phyloP scores from a whole-genome alignment of 2,329 filamentous ascomycete species.

The Hymenoscyphus scutula region DNA sequence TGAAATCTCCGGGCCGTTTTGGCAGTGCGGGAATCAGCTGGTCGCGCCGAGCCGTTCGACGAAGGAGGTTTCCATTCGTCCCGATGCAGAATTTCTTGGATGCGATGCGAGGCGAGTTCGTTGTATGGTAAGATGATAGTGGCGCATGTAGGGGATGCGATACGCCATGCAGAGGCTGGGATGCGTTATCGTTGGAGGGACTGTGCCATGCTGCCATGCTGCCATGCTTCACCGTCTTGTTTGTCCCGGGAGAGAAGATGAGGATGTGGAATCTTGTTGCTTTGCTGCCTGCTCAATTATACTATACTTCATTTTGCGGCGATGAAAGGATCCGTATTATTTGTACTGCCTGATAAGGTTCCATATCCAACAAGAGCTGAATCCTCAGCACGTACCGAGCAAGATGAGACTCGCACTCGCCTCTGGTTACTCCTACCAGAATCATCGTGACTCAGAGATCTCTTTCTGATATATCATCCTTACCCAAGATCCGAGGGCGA shows the following conservation, averaged over 20 bases:
- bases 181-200: background rate
- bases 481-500: background rate
- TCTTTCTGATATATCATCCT: constrained; percentile 6
- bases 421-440: background rate
- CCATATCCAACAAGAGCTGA: background rate
- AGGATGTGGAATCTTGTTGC: too few relatives aligned
- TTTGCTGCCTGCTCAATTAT: background rate
- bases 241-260: too few relatives aligned
- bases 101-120: too few relatives aligned
- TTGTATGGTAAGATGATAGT: background rate
- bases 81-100: background rate
- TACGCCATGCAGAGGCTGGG: background rate
- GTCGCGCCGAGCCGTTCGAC: background rate
- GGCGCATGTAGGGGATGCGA: background rate
- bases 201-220: too few relatives aligned
- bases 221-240: background rate
- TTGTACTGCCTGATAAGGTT: background rate
- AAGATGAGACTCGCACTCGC: background rate
- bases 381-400: background rate
- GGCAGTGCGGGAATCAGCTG: background rate
- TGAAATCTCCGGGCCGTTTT: background rate
- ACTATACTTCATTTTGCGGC: background rate
- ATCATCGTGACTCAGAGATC: constrained; percentile 6
- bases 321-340: background rate
- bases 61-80: background rate